Evolutionary conservation across 1,284 basidiomycete genomes (phyloP).

Genomic region (Malassezia brasiliensis): DNA sequence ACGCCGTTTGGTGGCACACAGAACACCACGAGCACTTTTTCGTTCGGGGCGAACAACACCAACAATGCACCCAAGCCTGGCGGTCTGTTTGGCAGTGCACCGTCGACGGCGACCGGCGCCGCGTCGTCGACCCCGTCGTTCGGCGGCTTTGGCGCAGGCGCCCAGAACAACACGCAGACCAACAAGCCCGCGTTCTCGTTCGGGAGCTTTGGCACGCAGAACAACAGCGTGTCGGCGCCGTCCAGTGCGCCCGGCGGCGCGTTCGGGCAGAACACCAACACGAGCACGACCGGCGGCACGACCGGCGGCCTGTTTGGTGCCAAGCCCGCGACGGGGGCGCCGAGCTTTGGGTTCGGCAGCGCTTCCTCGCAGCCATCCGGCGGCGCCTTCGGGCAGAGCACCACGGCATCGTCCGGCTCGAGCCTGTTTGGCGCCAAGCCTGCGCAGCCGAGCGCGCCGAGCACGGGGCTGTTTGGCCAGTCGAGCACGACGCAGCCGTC

Average conservation of each 20-base stretch:
- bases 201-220: conserved; percentile 12
- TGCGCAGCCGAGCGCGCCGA: conserved; percentile 32
- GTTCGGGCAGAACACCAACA: conserved; percentile 11
- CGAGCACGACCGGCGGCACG: conserved; percentile 35
- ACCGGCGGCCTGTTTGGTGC: conserved; percentile 43
- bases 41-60: conserved; percentile 21
- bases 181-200: conserved; percentile 44
- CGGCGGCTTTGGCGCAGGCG: conserved; percentile 23
- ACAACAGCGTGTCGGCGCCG: conserved; percentile 5
- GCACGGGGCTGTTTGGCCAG: conserved; percentile 48
- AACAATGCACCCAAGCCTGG: conserved; percentile 21
- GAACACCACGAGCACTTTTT: conserved; percentile 14
- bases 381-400: conserved; percentile 20
- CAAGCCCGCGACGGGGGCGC: conserved; percentile 26
- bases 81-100: conserved; percentile 52
- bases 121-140: conserved; percentile 24
- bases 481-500: conserved; percentile 13
- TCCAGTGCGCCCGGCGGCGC: neutral
- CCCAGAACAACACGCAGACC: conserved; percentile 14
- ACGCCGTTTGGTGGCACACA: conserved; percentile 31
- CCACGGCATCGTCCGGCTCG: conserved; percentile 9
- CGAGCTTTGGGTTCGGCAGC: conserved; percentile 16
- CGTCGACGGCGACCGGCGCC: conserved; percentile 24
- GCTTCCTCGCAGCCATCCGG: conserved; percentile 10
- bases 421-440: conserved; percentile 43